Evolutionary conservation across 2,329 filamentous ascomycete genomes (phyloP), one percentile per base, ranked within the genome.

Genomic region (Triangularia verruculosa): DNA sequence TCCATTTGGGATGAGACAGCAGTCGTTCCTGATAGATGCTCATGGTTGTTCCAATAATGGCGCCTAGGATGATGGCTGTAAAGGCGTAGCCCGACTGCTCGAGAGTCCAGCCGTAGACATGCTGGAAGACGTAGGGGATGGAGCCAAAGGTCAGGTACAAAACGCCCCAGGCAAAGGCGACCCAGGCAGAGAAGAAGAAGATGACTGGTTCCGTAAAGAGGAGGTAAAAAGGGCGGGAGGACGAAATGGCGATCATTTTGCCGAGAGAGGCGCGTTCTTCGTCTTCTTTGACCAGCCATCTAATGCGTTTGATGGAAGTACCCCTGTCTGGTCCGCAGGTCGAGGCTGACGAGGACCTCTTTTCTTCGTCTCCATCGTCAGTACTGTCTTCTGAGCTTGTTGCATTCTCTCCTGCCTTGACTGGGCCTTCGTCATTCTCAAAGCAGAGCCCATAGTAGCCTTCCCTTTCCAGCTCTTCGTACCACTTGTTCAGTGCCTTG

Each of bases 151-250:
- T 92, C 17, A 97, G 80, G 74, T 97, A 97, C 0, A 97, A 83
- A 0, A 96, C 85, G 0, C 90, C 92, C 93, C 93, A 97, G 20
- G 89, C 89, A 74, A 97, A 97, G 0, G 91, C 84, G 0, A 93
- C 89, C 93, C 93, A 97, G 0, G 96, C 80, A 0, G 89, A 92
- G 78, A 97, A 97, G 79, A 86, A 92, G 76, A 93, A 92, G 13
- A 93, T 89, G 9, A 92, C 88, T 0, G 90, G 88, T 69, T 93
- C 90, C 0, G 90, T 93, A 68, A 89, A 78, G 15, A 93, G 84
- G 1, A 93, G 82, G 70, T 88, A 86, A 74, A 97, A 96, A 0
- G 93, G 93, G 0, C 93, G 85, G 67, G 86, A 87, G 6, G 94
- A 76, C 0, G 91, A 95, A 12, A 91, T 86, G 5, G 81, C 79